These are phyloP conservation scores for Tricharina praecox DNA, from an alignment of 495 filamentous ascomycete genomes.

Conservation along the genomic window DNA sequence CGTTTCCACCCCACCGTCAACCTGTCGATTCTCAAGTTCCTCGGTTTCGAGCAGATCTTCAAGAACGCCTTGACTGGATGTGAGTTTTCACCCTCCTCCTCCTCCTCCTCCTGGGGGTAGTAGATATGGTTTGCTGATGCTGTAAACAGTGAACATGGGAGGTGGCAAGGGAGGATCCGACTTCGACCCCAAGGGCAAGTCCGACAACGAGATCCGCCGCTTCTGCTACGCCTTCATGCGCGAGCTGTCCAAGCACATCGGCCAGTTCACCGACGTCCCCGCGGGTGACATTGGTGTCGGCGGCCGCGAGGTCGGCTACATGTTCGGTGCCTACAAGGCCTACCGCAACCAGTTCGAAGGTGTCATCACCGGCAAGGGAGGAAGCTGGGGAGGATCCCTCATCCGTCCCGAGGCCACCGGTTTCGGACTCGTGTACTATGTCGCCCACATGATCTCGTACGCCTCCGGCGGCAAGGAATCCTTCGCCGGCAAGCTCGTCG, in stretches of 20 bases:
- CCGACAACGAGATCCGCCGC: constrained; percentile 88
- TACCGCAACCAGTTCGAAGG: constrained; percentile 84
- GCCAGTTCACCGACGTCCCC: constrained; percentile 86
- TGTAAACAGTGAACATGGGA: constrained; percentile 83
- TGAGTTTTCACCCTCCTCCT: constrained; percentile 35
- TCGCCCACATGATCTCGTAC: constrained; percentile 87
- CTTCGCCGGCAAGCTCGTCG: constrained; percentile 83
- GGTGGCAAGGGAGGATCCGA: constrained; percentile 97
- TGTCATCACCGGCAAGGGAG: constrained; percentile 88
- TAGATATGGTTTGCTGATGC: too few species aligned
- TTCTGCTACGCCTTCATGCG: constrained; percentile 97
- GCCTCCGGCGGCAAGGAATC: constrained; percentile 61
- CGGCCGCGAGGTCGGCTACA: constrained; percentile 75
- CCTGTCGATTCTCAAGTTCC: constrained; percentile 92
- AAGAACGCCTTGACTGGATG: constrained; percentile 97
- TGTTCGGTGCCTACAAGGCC: constrained; percentile 91
- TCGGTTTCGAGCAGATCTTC: constrained; percentile 99
- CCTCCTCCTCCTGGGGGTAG: too few species aligned
- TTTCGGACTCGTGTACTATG: constrained; percentile 94
- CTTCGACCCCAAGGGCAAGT: constrained; percentile 99
- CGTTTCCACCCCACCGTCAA: constrained; percentile 94
- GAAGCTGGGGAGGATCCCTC: constrained; percentile 77
- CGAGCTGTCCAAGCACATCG: constrained; percentile 86
- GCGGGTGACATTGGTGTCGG: constrained; percentile 90
- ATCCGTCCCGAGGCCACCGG: constrained; percentile 96